Evolutionary conservation across 2,329 filamentous ascomycete genomes (phyloP).

Genomic region (Myriosclerotinia scirpicola): DNA sequence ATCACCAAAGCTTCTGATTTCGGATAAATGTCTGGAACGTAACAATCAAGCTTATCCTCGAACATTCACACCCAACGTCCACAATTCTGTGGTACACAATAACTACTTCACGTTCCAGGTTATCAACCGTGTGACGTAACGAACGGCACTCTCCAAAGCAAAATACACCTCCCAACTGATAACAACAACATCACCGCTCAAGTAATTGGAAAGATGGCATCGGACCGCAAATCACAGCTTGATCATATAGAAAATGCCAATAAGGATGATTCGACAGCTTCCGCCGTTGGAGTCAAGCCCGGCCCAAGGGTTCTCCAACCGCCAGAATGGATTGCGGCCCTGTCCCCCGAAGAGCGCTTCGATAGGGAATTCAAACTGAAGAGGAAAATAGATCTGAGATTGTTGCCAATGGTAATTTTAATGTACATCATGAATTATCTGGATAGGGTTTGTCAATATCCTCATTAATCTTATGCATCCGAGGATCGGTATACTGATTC

Average conservation of each 20-base stretch:
- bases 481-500: neutral
- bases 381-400: conserved; percentile 63
- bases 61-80: neutral
- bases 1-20: no score
- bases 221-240: neutral
- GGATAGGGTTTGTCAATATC: conserved; percentile 42
- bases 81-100: neutral
- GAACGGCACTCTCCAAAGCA: neutral
- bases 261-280: conserved; percentile 13
- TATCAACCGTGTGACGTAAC: neutral
- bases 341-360: conserved; percentile 52
- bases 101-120: neutral
- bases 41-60: neutral
- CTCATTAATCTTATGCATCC: no score
- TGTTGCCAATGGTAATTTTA: conserved; percentile 66
- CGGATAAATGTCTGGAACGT: neutral
- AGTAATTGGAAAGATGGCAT: conserved; percentile 3
- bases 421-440: conserved; percentile 73
- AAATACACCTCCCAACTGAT: neutral
- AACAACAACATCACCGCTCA: neutral
- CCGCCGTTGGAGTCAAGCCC: neutral
- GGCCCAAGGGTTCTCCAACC: conserved; percentile 25
- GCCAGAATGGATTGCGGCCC: conserved; percentile 43
- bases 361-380: conserved; percentile 57
- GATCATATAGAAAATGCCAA: conserved; percentile 12